A percentile compares a stretch with the other conserved stretches of the same genome.
phyloP scores from a whole-genome alignment of 371 early-diverging fungal genomes.

The Phascolomyces articulosus region DNA sequence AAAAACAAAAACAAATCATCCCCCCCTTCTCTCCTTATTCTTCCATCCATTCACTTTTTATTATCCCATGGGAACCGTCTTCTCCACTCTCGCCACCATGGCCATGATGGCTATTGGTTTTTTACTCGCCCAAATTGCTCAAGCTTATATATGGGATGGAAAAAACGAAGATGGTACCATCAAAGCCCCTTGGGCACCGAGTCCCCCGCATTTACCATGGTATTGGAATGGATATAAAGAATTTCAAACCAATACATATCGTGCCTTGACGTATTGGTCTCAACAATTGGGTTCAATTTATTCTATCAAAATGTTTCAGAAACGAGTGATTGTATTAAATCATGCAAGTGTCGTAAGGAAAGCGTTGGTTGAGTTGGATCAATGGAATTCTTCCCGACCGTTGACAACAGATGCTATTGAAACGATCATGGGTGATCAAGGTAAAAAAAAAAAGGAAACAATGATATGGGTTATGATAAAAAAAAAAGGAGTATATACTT shows the following conservation, averaged over 20 bases:
- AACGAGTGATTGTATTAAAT: conserved; percentile 40
- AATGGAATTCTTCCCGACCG: conserved; percentile 33
- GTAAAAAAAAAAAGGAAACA: no score
- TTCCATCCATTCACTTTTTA: no score
- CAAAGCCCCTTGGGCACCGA: conserved; percentile 41
- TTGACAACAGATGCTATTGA: conserved; percentile 28
- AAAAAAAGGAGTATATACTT: no score
- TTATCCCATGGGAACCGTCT: background rate
- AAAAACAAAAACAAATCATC: no score
- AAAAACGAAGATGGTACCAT: conserved; percentile 38
- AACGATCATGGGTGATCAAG: conserved; percentile 32
- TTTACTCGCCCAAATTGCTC: conserved; percentile 6
- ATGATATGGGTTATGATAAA: no score
- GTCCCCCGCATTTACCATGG: conserved; percentile 27
- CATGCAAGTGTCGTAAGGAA: conserved; percentile 28
- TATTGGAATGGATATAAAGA: conserved; percentile 28
- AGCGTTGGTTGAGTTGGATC: conserved; percentile 36
- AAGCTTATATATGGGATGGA: conserved; percentile 29
- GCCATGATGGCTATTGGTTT: conserved; percentile 1
- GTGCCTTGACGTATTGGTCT: conserved; percentile 36
- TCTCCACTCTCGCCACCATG: background rate
- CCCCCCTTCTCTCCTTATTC: no score
- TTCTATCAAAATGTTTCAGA: conserved; percentile 37
- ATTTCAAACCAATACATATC: conserved; percentile 21
- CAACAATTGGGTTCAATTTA: conserved; percentile 26